These are phyloP conservation scores for Entamoeba nuttalli DNA, from an alignment of 208 protist genomes.

Conservation along the genomic window DNA sequence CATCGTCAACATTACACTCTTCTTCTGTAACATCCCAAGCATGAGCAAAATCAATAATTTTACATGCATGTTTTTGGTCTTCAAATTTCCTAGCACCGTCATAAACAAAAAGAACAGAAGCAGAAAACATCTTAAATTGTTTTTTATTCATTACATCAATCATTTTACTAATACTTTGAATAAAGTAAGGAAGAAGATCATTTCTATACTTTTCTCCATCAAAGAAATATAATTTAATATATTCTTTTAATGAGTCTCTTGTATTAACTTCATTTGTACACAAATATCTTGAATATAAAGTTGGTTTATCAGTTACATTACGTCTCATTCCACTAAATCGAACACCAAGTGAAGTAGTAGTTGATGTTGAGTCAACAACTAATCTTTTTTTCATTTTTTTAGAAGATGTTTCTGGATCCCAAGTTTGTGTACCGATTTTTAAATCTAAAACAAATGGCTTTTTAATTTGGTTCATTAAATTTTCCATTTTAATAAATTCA, in stretches of 20 bases:
- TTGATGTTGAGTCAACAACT: neutral
- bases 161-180: neutral
- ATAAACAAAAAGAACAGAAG: neutral
- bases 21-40: neutral
- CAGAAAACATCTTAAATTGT: neutral
- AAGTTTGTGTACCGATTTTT: neutral
- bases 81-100: neutral
- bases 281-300: neutral
- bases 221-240: neutral
- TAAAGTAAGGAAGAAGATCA: neutral
- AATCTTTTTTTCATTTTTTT: neutral
- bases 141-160: neutral
- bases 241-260: neutral
- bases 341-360: neutral
- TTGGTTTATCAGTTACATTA: neutral
- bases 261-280: neutral
- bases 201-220: neutral
- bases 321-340: neutral
- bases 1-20: neutral
- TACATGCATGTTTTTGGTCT: neutral
- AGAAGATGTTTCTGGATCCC: neutral
- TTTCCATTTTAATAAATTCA: neutral
- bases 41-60: neutral
- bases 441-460: neutral
- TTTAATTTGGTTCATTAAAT: neutral